A percentile compares a stretch with the other conserved stretches of the same genome.
Evolutionary conservation across 1,284 basidiomycete species (phyloP).

Genomic region (Ceraceosorus bombacis): DNA sequence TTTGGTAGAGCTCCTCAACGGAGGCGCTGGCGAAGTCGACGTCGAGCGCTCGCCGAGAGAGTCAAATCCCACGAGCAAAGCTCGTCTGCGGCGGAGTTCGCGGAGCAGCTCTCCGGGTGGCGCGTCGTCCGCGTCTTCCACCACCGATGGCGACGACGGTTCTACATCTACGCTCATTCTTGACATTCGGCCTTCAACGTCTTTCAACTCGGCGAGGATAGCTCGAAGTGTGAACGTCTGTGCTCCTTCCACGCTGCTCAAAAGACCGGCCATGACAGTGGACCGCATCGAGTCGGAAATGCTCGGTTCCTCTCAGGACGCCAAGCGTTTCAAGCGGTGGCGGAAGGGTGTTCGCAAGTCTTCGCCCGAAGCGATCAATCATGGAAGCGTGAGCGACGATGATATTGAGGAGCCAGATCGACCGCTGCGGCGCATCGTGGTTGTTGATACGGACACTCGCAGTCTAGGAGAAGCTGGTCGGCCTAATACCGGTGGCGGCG

Average conservation of each 20-base stretch:
- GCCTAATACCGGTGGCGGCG: slow-evolving; percentile 38
- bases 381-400: background rate
- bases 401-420: slow-evolving; percentile 14
- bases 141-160: background rate
- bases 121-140: background rate
- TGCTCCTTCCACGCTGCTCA: slow-evolving; percentile 82
- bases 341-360: slow-evolving; percentile 18
- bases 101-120: background rate
- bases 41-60: no score
- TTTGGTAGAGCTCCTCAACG: no score
- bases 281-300: slow-evolving; percentile 42
- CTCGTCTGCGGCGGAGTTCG: background rate
- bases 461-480: slow-evolving; percentile 33
- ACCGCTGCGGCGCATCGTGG: slow-evolving; percentile 25
- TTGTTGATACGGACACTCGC: slow-evolving; percentile 38
- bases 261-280: slow-evolving; percentile 40
- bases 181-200: slow-evolving; percentile 72
- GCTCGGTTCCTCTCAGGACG: slow-evolving; percentile 26
- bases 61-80: no score
- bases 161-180: slow-evolving; percentile 56
- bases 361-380: background rate
- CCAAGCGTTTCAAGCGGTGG: slow-evolving; percentile 30
- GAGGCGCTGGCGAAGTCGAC: no score
- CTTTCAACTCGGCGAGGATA: slow-evolving; percentile 31
- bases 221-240: slow-evolving; percentile 70